Evolutionary conservation across 1,284 basidiomycete genomes (phyloP).

Genomic region (Schizophyllum commune): DNA sequence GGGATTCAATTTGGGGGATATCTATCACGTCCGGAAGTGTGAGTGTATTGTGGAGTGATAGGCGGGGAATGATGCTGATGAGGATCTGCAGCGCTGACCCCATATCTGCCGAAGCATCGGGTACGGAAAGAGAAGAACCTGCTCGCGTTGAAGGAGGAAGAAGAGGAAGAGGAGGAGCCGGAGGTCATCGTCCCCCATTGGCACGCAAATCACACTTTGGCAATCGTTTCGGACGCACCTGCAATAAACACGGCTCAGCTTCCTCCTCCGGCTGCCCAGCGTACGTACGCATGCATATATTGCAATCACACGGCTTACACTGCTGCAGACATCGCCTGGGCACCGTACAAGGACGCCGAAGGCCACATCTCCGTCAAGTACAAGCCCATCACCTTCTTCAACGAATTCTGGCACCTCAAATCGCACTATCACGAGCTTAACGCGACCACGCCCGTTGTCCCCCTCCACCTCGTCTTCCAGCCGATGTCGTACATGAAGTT

Average conservation of each 20-base stretch:
- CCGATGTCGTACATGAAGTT: constrained; percentile 86
- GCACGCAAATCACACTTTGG: constrained; percentile 85
- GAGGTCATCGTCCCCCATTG: constrained; percentile 77
- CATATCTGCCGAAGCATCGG: constrained; percentile 70
- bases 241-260: constrained; percentile 51
- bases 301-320: constrained; percentile 4
- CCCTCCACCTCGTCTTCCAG: constrained; percentile 77
- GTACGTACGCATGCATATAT: background rate
- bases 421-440: constrained; percentile 79
- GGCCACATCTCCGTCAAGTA: constrained; percentile 57
- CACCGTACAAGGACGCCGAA: constrained; percentile 51
- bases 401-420: constrained; percentile 90
- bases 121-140: constrained; percentile 81
- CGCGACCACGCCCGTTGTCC: constrained; percentile 61
- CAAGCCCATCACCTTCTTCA: constrained; percentile 86
- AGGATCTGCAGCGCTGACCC: constrained; percentile 62
- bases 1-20: constrained; percentile 44
- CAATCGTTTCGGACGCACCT: constrained; percentile 68
- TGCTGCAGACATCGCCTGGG: constrained; percentile 47
- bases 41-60: constrained; percentile 20
- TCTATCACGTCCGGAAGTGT: constrained; percentile 82
- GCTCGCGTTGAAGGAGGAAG: constrained; percentile 38
- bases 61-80: constrained; percentile 3
- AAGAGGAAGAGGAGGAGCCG: constrained; percentile 41
- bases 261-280: constrained; percentile 42